Evolutionary conservation across 257 asterid genomes (phyloP), one percentile per base, ranked within the genome.

Genomic region (Penstemon eatonii): DNA sequence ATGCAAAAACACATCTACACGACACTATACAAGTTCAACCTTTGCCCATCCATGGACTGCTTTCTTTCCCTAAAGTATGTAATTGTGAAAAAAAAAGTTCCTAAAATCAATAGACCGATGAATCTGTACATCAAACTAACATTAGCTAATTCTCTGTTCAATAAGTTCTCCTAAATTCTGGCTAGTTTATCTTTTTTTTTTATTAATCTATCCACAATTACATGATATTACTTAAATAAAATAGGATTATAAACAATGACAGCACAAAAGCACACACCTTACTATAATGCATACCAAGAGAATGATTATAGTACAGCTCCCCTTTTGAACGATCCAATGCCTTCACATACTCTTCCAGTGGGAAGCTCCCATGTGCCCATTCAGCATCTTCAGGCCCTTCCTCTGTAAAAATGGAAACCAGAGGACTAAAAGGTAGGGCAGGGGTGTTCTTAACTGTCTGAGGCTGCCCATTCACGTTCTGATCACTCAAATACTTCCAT

Each of bases 361-460:
- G 96, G 87, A 93, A 93, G 82, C 76, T 83, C 53, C 99, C 97
- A 66, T 93, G 95, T 15, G 82, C 89, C 97, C 97, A 90, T 76
- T 90, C 95, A 65, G 82, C 83, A 79, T 83, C 81, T 82, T 67
- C 85, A 12, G 82, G 69, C 68, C 55, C 85, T 69, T 84, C 85
- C 60, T 72, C 92, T 0, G 86, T 77, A 70, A 88, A 86, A 78
- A 87, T 79, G 42, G 89, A 79, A 64, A 93, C 89, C 42, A 89
- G 70, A 55, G 89, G 94, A 71, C 96, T 85, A 60, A 85, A 75
- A 56, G 95, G 92, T 64, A 78, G 65, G 60, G 85, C 73, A 66
- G 84, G 86, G 47, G 75, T 55, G 47, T 73, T 74, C 65, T 62
- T 81, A 64, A 13, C 61, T 13, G 43, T 53, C 52, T 80, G 71